Percentiles rank a stretch among this genome's conserved stretches.
Conservation (phyloP, 805 yeast genomes). For the Cephaloascus fragrans region DNA sequence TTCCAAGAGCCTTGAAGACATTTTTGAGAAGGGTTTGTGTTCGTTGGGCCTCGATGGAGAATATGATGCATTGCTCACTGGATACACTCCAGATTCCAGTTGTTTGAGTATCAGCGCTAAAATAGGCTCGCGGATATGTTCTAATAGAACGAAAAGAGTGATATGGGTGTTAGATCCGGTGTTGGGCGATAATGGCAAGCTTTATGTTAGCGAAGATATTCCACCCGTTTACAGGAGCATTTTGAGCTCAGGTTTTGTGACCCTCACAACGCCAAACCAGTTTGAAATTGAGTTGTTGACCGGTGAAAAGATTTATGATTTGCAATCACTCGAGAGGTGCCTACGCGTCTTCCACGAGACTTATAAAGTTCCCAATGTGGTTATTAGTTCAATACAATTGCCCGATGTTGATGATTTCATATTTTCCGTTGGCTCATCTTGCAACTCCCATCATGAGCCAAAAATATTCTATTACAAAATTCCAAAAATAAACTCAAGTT, state of each 20-base stretch:
- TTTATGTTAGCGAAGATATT: slow-evolving; percentile 59
- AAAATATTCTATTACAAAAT: slow-evolving; percentile 27
- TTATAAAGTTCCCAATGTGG: slow-evolving; percentile 40
- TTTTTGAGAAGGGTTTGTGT: slow-evolving; percentile 49
- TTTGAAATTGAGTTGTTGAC: slow-evolving; percentile 60
- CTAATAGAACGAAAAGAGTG: slow-evolving; percentile 9
- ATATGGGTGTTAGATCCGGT: slow-evolving; percentile 83
- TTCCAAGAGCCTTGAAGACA: slow-evolving; percentile 32
- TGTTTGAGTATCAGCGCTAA: slow-evolving; percentile 41
- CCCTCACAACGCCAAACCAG: slow-evolving; percentile 62
- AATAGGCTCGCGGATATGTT: slow-evolving; percentile 22
- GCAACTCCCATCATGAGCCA: slow-evolving; percentile 1
- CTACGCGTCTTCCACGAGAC: slow-evolving; percentile 28
- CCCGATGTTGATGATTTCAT: slow-evolving; percentile 11
- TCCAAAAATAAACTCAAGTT: slow-evolving; percentile 43
- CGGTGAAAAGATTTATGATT: slow-evolving; percentile 28
- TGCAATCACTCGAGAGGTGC: slow-evolving; percentile 25
- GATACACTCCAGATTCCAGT: slow-evolving; percentile 63
- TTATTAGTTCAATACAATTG: slow-evolving; percentile 47
- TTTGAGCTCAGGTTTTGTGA: slow-evolving; percentile 31
- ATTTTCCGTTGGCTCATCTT: slow-evolving; percentile 28
- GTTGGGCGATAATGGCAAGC: slow-evolving; percentile 78
- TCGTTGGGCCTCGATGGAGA: slow-evolving; percentile 30
- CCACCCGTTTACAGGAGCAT: slow-evolving; percentile 42
- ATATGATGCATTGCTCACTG: slow-evolving; percentile 67